Percentiles rank a stretch among this genome's conserved stretches.
Conservation (phyloP, 805 yeast genomes). For the Geotrichum ghanense region DNA sequence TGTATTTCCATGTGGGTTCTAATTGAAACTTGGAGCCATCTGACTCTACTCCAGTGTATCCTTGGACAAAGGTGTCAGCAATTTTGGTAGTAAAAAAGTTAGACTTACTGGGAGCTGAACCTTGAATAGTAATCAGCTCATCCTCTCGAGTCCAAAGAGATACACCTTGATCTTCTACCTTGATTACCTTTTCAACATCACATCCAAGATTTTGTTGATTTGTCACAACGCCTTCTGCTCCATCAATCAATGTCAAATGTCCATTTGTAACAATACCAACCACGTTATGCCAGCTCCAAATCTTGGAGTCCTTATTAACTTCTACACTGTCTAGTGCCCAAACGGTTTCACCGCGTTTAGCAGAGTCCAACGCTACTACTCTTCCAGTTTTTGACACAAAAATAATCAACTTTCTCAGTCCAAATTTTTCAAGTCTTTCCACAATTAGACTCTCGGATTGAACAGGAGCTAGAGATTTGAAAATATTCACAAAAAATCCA, state of each 20-base stretch:
- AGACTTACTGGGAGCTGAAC: not conserved
- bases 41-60: slow-evolving; percentile 7
- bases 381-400: slow-evolving; percentile 20
- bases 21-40: slow-evolving; percentile 11
- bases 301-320: not conserved
- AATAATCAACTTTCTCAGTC: slow-evolving; percentile 24
- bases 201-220: not conserved
- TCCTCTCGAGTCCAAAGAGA: not conserved
- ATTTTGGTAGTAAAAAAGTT: slow-evolving; percentile 6
- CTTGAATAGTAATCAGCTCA: not conserved
- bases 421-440: slow-evolving; percentile 17
- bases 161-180: not conserved
- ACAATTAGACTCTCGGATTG: not conserved
- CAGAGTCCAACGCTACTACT: slow-evolving; percentile 22
- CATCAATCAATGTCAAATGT: slow-evolving; percentile 10
- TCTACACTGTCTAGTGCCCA: slow-evolving; percentile 16
- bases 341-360: slow-evolving; percentile 14
- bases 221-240: slow-evolving; percentile 7
- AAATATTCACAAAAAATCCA: slow-evolving; percentile 2
- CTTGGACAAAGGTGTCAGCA: slow-evolving; percentile 9
- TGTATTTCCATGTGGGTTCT: slow-evolving; percentile 30
- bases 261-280: slow-evolving; percentile 10
- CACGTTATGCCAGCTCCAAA: slow-evolving; percentile 1
- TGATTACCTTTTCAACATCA: not conserved
- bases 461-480: slow-evolving; percentile 2